A percentile compares a stretch with the other conserved stretches of the same genome.
These are phyloP conservation scores for Anethum foeniculum DNA, from an alignment of 140 eudicot genomes.

Conservation along the genomic window DNA sequence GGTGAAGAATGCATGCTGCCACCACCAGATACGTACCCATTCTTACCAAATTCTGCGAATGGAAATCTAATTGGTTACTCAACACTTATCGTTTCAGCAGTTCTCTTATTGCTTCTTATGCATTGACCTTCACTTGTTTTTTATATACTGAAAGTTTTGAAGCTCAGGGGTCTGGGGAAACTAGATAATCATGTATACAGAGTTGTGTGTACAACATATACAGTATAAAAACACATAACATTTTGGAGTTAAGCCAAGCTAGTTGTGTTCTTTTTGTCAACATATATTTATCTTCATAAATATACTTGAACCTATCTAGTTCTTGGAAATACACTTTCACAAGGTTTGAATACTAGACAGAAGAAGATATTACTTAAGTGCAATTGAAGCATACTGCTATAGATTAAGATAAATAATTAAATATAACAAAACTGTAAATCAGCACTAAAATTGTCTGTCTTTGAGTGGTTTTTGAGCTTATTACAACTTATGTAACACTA, in stretches of 20 bases:
- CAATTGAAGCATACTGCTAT: neutral
- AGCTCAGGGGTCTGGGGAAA: neutral
- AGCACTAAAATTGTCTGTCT: constrained; percentile 2
- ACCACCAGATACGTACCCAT: constrained; percentile 80
- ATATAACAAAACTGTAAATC: neutral
- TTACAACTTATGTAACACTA: constrained; percentile 12
- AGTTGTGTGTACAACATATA: constrained; percentile 3
- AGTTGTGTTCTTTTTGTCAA: neutral
- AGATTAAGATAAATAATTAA: neutral
- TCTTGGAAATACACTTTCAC: neutral
- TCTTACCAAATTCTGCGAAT: constrained; percentile 53
- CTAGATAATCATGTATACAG: constrained; percentile 12
- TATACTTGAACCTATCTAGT: neutral
- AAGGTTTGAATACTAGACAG: neutral
- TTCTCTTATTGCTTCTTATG: constrained; percentile 24
- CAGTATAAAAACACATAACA: neutral
- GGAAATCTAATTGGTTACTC: constrained; percentile 22
- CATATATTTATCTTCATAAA: neutral
- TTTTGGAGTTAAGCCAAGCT: neutral
- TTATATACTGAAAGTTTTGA: constrained; percentile 13
- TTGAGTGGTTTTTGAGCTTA: neutral
- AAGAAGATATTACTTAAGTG: neutral
- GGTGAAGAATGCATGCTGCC: constrained; percentile 88
- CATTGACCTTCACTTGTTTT: constrained; percentile 17
- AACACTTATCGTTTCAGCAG: constrained; percentile 17